Evolutionary conservation across 306 rosid genomes (phyloP).

Genomic region (Dryas drummondii): DNA sequence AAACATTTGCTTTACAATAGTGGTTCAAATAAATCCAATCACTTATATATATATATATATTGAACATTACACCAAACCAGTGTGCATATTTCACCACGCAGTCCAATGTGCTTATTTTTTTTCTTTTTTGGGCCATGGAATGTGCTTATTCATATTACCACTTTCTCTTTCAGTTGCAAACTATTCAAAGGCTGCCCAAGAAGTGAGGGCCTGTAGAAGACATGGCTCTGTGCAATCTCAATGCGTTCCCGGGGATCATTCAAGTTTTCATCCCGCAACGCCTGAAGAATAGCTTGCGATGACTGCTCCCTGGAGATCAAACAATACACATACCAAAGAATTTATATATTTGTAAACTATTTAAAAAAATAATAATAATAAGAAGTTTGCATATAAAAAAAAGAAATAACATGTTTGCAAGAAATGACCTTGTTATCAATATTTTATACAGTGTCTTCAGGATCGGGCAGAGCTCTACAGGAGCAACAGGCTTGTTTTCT

Average conservation of each 20-base stretch:
- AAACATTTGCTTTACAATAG: too few species aligned
- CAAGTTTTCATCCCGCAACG: constrained; percentile 82
- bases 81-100: constrained; percentile 20
- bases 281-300: constrained; percentile 75
- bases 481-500: constrained; percentile 84
- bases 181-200: constrained; percentile 58
- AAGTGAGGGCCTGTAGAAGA: constrained; percentile 84
- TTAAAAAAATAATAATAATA: not conserved
- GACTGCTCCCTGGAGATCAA: constrained; percentile 68
- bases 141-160: constrained; percentile 17
- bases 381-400: not conserved
- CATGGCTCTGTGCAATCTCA: constrained; percentile 91
- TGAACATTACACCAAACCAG: constrained; percentile 17
- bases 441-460: constrained; percentile 83
- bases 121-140: too few species aligned
- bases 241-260: constrained; percentile 94
- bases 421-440: constrained; percentile 64
- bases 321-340: not conserved
- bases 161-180: constrained; percentile 28
- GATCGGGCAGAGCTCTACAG: constrained; percentile 91
- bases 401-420: constrained; percentile 6
- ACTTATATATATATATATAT: not conserved
- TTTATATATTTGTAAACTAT: not conserved
- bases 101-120: not conserved
- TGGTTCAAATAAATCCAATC: not conserved